Percentiles rank a stretch among this genome's conserved stretches.
Evolutionary conservation across 2,329 filamentous ascomycete genomes (phyloP).

Genomic region (Sporothrix protearum): DNA sequence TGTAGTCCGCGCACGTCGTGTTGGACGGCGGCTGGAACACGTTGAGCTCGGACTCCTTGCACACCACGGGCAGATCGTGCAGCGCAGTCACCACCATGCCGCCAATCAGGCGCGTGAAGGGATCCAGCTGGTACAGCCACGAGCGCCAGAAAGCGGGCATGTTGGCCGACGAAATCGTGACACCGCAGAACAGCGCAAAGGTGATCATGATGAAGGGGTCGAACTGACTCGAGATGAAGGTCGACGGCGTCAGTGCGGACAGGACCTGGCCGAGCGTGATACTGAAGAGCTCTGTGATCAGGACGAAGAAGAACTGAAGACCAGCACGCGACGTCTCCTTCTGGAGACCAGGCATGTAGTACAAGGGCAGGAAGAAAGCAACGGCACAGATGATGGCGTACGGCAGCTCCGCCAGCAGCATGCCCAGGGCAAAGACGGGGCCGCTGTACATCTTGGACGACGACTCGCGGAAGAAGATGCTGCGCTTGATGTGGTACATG

Average conservation of each 20-base stretch:
- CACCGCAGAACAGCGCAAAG: conserved; percentile 83
- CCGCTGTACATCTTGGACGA: conserved; percentile 82
- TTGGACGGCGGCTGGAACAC: conserved; percentile 63
- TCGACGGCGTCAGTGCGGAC: conserved; percentile 70
- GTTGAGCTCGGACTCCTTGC: conserved; percentile 60
- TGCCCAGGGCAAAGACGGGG: conserved; percentile 71
- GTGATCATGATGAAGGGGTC: conserved; percentile 81
- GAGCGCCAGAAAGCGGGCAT: conserved; percentile 75
- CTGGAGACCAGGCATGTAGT: conserved; percentile 78
- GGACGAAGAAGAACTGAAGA: conserved; percentile 81
- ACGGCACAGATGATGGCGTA: conserved; percentile 79
- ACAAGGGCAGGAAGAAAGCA: conserved; percentile 75
- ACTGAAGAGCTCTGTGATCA: conserved; percentile 80
- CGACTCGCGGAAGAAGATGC: conserved; percentile 82
- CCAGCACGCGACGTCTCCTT: conserved; percentile 62
- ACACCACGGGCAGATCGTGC: conserved; percentile 61
- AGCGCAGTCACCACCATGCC: conserved; percentile 78
- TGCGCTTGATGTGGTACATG: conserved; percentile 74
- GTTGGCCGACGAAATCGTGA: conserved; percentile 72
- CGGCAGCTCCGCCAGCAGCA: conserved; percentile 80
- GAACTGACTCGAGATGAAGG: conserved; percentile 73
- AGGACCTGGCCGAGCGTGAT: conserved; percentile 76
- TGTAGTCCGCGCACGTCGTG: conserved; percentile 71
- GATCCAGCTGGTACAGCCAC: conserved; percentile 80
- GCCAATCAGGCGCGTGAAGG: conserved; percentile 76